Percentiles rank a stretch among this genome's conserved stretches.
Conservation (phyloP, 352 stramenopile species). For the Lagenidium giganteum region DNA sequence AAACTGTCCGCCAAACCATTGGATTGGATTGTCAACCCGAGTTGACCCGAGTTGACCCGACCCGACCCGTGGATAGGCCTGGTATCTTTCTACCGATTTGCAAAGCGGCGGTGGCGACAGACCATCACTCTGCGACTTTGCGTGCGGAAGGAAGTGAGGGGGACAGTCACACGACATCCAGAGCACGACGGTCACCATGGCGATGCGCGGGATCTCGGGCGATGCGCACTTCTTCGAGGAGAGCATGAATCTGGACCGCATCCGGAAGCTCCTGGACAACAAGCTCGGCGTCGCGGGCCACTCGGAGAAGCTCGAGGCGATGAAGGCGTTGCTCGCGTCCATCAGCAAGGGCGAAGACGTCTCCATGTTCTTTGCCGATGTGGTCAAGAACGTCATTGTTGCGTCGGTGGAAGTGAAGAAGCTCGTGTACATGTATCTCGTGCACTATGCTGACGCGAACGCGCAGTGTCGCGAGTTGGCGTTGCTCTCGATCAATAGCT, state of each 20-base stretch:
- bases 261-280: conserved; percentile 85
- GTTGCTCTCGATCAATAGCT: conserved; percentile 97
- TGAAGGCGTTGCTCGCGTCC: conserved; percentile 98
- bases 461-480: conserved; percentile 94
- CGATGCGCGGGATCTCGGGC: conserved; percentile 77
- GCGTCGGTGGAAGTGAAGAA: conserved; percentile 98
- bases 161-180: too few species aligned
- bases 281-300: conserved; percentile 84
- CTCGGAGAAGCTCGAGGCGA: conserved; percentile 92
- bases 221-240: conserved; percentile 98
- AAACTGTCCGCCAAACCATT: too few species aligned
- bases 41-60: too few species aligned
- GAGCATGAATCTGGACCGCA: conserved; percentile 88
- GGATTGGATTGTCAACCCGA: too few species aligned
- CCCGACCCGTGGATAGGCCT: too few species aligned
- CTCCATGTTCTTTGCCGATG: conserved; percentile 96
- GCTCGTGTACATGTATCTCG: conserved; percentile 99
- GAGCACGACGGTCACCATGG: too few species aligned
- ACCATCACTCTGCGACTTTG: too few species aligned
- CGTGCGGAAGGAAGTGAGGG: too few species aligned
- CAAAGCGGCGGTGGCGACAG: too few species aligned
- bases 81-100: too few species aligned
- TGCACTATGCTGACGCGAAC: conserved; percentile 97
- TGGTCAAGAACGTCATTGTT: conserved; percentile 95
- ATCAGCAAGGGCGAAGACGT: conserved; percentile 98